Percentiles rank a stretch among this genome's conserved stretches.
These are phyloP conservation scores for Fusarium napiforme DNA, from an alignment of 2,329 filamentous ascomycete species.

Conservation along the genomic window DNA sequence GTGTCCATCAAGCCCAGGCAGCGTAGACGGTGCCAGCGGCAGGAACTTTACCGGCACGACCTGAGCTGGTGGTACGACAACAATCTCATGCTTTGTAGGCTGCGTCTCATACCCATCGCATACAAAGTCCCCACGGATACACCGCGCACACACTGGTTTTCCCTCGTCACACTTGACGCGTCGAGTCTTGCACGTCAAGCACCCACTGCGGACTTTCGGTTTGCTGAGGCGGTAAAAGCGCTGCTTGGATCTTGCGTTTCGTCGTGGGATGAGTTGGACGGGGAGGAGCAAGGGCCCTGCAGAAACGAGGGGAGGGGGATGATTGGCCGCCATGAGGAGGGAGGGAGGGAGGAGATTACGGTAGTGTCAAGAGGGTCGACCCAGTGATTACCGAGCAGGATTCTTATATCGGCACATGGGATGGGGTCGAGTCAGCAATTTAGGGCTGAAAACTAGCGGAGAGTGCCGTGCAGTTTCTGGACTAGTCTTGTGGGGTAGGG, in stretches of 20 bases:
- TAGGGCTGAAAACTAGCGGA: neutral
- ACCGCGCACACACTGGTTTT: neutral
- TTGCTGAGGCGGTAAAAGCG: neutral
- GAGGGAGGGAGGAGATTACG: neutral
- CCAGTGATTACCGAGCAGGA: neutral
- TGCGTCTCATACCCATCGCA: neutral
- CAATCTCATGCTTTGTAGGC: neutral
- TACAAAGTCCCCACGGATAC: neutral
- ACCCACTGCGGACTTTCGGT: neutral
- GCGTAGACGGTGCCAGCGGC: neutral
- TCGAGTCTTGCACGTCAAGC: neutral
- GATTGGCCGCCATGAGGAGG: neutral
- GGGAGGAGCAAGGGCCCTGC: neutral
- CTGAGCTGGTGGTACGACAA: neutral
- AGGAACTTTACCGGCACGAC: neutral
- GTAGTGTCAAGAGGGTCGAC: neutral
- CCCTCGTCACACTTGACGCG: neutral
- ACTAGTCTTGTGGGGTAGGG: neutral
- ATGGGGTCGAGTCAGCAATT: neutral
- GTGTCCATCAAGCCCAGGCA: neutral
- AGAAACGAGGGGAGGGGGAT: neutral
- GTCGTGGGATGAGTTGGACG: neutral
- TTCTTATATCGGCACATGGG: neutral
- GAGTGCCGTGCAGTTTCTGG: neutral
- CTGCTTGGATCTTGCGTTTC: neutral